A percentile compares a stretch with the other conserved stretches of the same genome.
These are phyloP conservation scores for Pseudocercospora ulei DNA, from an alignment of 2,329 filamentous ascomycete genomes.

Conservation along the genomic window DNA sequence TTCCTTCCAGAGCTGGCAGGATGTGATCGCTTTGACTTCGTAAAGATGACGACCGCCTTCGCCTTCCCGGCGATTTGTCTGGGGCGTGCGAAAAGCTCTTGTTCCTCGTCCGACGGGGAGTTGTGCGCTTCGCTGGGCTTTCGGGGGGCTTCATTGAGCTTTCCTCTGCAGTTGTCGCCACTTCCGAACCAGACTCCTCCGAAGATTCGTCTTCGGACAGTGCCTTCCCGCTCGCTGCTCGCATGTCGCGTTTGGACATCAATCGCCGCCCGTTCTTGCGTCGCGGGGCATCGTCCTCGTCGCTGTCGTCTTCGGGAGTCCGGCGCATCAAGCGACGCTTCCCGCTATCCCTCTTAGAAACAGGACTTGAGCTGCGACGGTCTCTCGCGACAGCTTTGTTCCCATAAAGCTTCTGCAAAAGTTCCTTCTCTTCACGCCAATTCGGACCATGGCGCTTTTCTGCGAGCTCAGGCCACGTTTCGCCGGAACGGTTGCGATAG, in stretches of 20 bases:
- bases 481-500: conserved; percentile 58
- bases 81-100: conserved; percentile 27
- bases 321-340: conserved; percentile 24
- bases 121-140: conserved; percentile 24
- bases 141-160: conserved; percentile 27
- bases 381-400: conserved; percentile 32
- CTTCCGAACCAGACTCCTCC: conserved; percentile 24
- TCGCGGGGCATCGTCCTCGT: conserved; percentile 25
- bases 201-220: conserved; percentile 27
- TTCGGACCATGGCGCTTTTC: conserved; percentile 71
- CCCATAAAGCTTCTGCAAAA: conserved; percentile 68
- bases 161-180: conserved; percentile 17
- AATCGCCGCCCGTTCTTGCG: conserved; percentile 32
- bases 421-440: conserved; percentile 78
- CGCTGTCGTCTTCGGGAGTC: conserved; percentile 18
- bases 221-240: conserved; percentile 29
- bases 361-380: conserved; percentile 32
- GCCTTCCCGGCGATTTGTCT: conserved; percentile 21
- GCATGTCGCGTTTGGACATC: conserved; percentile 34
- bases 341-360: conserved; percentile 30
- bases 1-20: conserved; percentile 26
- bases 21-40: conserved; percentile 21
- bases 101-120: conserved; percentile 24
- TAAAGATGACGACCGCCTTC: conserved; percentile 27
- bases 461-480: conserved; percentile 80